Evolutionary conservation across 225 moss, liverwort and hornwort species (phyloP).

Genomic region (Antitrichia curtipendula): DNA sequence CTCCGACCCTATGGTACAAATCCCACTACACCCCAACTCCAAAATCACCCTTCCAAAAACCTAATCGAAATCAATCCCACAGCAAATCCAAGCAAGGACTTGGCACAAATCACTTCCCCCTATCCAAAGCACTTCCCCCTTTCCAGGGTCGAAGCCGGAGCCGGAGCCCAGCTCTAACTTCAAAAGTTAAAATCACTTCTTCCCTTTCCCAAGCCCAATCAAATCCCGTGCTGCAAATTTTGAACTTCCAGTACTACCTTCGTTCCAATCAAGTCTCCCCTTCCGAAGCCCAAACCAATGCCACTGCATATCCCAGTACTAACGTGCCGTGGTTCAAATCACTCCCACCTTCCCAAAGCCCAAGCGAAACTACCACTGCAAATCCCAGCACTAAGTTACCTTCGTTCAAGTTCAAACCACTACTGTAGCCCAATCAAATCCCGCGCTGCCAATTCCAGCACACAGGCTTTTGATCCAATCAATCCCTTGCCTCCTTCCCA

Average conservation of each 20-base stretch:
- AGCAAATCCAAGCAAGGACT: neutral
- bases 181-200: neutral
- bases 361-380: neutral
- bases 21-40: neutral
- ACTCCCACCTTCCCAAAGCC: neutral
- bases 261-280: neutral
- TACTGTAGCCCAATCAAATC: neutral
- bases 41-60: neutral
- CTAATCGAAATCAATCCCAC: neutral
- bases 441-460: neutral
- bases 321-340: neutral
- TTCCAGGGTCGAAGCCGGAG: neutral
- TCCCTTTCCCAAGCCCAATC: neutral
- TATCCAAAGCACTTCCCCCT: neutral
- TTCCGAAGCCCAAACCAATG: neutral
- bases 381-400: neutral
- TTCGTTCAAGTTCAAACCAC: neutral
- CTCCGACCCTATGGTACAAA: neutral
- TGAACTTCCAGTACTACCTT: neutral
- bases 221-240: neutral
- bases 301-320: neutral
- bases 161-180: neutral
- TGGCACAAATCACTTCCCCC: neutral
- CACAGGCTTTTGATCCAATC: neutral
- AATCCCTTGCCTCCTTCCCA: neutral